Percentiles rank a stretch among this genome's conserved stretches.
phyloP scores from a whole-genome alignment of 495 filamentous ascomycete genomes.

The Hypoxylon fragiforme region DNA sequence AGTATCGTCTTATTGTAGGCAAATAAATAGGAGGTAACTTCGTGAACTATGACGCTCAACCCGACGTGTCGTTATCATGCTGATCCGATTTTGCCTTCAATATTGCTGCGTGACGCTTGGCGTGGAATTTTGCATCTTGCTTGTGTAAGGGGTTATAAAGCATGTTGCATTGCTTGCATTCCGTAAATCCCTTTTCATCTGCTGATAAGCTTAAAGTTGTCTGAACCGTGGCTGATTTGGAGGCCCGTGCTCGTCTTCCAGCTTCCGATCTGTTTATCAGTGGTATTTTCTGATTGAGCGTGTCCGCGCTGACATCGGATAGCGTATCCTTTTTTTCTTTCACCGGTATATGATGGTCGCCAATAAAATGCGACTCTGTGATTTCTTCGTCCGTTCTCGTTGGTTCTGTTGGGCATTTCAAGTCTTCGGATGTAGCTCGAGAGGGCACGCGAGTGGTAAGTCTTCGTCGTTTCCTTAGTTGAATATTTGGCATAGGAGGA shows the following conservation, averaged over 20 bases:
- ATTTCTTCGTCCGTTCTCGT: neutral
- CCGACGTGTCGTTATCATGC: neutral
- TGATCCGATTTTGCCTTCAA: slow-evolving; percentile 18
- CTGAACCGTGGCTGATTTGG: slow-evolving; percentile 42
- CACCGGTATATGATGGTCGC: neutral
- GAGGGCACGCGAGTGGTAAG: slow-evolving; percentile 39
- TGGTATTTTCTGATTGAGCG: slow-evolving; percentile 3
- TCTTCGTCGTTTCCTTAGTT: slow-evolving; percentile 38
- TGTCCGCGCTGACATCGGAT: slow-evolving; percentile 11
- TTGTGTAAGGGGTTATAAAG: slow-evolving; percentile 53
- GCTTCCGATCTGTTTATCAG: neutral
- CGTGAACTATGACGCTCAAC: neutral
- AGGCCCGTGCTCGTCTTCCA: slow-evolving; percentile 9
- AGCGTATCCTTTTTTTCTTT: neutral
- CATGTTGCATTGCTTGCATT: slow-evolving; percentile 51
- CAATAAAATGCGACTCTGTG: neutral
- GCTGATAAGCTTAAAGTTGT: slow-evolving; percentile 48
- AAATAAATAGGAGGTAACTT: too few relatives aligned
- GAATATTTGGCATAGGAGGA: slow-evolving; percentile 11
- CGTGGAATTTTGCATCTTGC: slow-evolving; percentile 50
- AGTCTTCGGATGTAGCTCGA: slow-evolving; percentile 12
- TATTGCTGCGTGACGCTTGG: slow-evolving; percentile 41
- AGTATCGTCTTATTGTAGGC: too few relatives aligned
- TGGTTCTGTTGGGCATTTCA: neutral
- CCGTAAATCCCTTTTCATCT: slow-evolving; percentile 43